Evolutionary conservation across 148 eudicot genomes (phyloP).

Genomic region (Camellia granthamiana): DNA sequence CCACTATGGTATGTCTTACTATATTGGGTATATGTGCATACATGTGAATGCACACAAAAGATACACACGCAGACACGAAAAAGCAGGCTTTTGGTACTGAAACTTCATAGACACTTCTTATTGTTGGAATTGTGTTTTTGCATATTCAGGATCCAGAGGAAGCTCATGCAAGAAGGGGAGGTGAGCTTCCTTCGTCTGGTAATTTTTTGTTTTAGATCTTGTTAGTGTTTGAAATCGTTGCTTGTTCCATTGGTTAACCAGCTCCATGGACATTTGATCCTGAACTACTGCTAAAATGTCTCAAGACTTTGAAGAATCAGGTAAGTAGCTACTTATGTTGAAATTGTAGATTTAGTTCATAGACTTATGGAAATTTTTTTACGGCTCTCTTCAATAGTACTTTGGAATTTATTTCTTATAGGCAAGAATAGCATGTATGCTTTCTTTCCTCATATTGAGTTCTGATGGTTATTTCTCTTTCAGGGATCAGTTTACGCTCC

Average conservation of each 20-base stretch:
- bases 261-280: conserved; percentile 99
- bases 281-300: conserved; percentile 62
- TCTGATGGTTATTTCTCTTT: conserved; percentile 11
- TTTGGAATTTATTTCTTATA: neutral
- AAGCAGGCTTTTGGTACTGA: conserved; percentile 1
- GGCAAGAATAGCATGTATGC: neutral
- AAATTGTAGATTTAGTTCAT: neutral
- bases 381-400: neutral
- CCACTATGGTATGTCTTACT: neutral
- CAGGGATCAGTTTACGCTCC: conserved; percentile 95
- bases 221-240: conserved; percentile 18
- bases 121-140: conserved; percentile 13
- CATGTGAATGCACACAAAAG: conserved; percentile 6
- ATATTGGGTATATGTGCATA: neutral
- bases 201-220: conserved; percentile 15
- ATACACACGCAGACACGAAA: neutral
- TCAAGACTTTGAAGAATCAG: conserved; percentile 63
- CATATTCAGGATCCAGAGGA: conserved; percentile 76
- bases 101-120: conserved; percentile 16
- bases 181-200: conserved; percentile 40
- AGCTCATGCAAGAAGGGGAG: conserved; percentile 99
- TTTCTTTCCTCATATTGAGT: neutral
- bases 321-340: conserved; percentile 31
- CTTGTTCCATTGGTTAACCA: conserved; percentile 38
- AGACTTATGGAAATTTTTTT: neutral